Conservation (phyloP, 495 filamentous ascomycete genomes). For the Daldinia caldariorum region DNA sequence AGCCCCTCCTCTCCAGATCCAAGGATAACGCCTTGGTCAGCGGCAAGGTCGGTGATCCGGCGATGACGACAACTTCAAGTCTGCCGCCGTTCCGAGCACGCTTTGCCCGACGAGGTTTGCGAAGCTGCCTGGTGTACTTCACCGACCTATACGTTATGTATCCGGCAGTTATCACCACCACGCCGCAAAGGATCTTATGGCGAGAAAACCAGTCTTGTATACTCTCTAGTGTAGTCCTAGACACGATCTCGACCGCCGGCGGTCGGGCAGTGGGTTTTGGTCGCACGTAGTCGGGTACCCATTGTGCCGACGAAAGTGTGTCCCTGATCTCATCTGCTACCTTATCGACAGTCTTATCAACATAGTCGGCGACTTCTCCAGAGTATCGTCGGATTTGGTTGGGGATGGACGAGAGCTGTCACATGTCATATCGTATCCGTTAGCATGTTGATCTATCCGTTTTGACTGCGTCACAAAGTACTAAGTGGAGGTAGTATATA, state of each 20-base stretch:
- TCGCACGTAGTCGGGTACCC: conserved; percentile 74
- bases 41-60: conserved; percentile 81
- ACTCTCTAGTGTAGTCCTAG: conserved; percentile 50
- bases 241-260: conserved; percentile 51
- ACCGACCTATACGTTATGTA: conserved; percentile 73
- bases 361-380: conserved; percentile 73
- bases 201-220: conserved; percentile 69
- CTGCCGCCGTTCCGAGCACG: conserved; percentile 84
- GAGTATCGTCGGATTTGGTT: conserved; percentile 74
- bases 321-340: conserved; percentile 71
- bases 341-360: conserved; percentile 79
- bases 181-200: conserved; percentile 75
- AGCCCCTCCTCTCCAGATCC: conserved; percentile 90
- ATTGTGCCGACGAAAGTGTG: conserved; percentile 67
- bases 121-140: conserved; percentile 65
- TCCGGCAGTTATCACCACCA: conserved; percentile 73
- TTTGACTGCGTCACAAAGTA: background rate
- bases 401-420: conserved; percentile 76
- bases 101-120: conserved; percentile 76
- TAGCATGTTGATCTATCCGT: conserved; percentile 26
- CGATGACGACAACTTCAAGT: conserved; percentile 89
- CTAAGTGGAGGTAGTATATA: background rate
- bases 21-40: conserved; percentile 80
- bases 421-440: conserved; percentile 21
- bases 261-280: conserved; percentile 65